Evolutionary conservation across 306 rosid species (phyloP).

Genomic region (Lithocarpus polystachyus): DNA sequence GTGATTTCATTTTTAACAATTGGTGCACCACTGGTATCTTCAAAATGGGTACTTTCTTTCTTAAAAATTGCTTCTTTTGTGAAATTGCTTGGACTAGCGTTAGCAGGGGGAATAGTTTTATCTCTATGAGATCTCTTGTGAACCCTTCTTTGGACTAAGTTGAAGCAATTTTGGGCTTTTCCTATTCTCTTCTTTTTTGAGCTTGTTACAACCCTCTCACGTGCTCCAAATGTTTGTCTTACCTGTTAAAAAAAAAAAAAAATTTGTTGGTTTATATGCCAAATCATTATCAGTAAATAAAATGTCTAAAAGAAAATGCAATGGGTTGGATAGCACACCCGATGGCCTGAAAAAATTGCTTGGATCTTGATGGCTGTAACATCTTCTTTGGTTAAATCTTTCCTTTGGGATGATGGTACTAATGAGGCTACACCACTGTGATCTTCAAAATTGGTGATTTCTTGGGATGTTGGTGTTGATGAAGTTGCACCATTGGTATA

Average conservation of each 20-base stretch:
- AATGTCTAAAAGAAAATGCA: background rate
- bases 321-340: no score
- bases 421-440: background rate
- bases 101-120: constrained; percentile 20
- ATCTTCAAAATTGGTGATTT: background rate
- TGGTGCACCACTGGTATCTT: background rate
- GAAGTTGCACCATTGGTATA: no score
- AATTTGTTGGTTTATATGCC: background rate
- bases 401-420: no score
- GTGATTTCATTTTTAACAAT: background rate
- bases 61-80: constrained; percentile 15
- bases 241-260: background rate
- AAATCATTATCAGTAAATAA: no score
- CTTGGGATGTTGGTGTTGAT: background rate
- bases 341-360: no score
- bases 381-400: constrained; percentile 31
- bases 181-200: constrained; percentile 26
- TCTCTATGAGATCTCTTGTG: constrained; percentile 34
- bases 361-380: no score
- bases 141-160: constrained; percentile 36
- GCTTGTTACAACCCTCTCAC: background rate
- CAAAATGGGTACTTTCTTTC: background rate
- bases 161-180: constrained; percentile 41
- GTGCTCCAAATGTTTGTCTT: background rate
- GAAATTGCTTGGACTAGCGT: constrained; percentile 17